Conservation (phyloP, 2,329 filamentous ascomycete genomes). For the Verticillium nubilum region DNA sequence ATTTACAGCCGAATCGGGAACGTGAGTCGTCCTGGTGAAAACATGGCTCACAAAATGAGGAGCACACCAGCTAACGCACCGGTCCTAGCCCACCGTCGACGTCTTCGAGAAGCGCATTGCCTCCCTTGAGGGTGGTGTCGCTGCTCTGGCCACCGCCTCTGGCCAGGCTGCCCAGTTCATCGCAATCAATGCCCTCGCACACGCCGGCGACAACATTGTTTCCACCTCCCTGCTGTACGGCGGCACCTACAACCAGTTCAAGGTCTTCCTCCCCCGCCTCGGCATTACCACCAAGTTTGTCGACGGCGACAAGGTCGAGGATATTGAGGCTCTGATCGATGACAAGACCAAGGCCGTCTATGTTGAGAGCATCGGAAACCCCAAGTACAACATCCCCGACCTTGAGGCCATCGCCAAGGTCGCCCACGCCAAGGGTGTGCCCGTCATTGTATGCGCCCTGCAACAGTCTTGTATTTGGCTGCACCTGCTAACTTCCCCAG, state of each 20-base stretch:
- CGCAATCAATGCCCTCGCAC: slow-evolving; percentile 76
- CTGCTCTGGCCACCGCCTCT: slow-evolving; percentile 77
- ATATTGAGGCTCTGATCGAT: slow-evolving; percentile 78
- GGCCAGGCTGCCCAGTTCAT: slow-evolving; percentile 93
- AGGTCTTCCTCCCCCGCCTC: slow-evolving; percentile 80
- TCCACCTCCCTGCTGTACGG: slow-evolving; percentile 88
- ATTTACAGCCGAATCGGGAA: slow-evolving; percentile 98
- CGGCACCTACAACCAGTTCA: slow-evolving; percentile 96
- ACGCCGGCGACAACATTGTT: slow-evolving; percentile 87
- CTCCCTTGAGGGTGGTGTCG: slow-evolving; percentile 88
- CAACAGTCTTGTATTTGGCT: neutral
- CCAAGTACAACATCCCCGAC: slow-evolving; percentile 87
- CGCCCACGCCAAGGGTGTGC: slow-evolving; percentile 64
- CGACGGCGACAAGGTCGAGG: slow-evolving; percentile 70
- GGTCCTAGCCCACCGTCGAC: slow-evolving; percentile 73
- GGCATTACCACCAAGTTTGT: slow-evolving; percentile 88
- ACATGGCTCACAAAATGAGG: neutral
- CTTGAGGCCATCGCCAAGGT: slow-evolving; percentile 80
- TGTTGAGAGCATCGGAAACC: slow-evolving; percentile 90
- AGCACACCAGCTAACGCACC: neutral
- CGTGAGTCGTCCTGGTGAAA: slow-evolving; percentile 42
- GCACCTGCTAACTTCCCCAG: slow-evolving; percentile 26
- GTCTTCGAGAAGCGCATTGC: slow-evolving; percentile 96
- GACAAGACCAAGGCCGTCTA: slow-evolving; percentile 92
- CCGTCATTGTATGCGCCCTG: slow-evolving; percentile 47